Evolutionary conservation across 768 basidiomycete species (phyloP).

Genomic region (Lyophyllum atratum): DNA sequence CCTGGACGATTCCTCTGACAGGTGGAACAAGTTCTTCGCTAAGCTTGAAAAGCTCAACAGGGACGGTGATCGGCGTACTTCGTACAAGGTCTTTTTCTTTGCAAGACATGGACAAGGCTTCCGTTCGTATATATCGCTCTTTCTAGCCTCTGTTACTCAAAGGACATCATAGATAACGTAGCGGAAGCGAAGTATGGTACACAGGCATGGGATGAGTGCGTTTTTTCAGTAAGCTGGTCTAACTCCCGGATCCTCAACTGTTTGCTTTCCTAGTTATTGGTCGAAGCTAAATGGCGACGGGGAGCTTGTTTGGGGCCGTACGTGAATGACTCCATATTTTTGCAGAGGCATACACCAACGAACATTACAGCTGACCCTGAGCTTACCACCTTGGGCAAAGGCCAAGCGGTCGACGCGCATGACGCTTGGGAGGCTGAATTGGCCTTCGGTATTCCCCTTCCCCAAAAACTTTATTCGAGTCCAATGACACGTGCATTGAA

Average conservation of each 20-base stretch:
- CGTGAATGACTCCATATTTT: slow-evolving; percentile 25
- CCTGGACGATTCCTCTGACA: slow-evolving; percentile 44
- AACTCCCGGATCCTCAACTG: neutral
- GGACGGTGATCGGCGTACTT: slow-evolving; percentile 32
- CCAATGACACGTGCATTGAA: slow-evolving; percentile 64
- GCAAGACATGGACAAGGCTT: slow-evolving; percentile 75
- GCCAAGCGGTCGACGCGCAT: slow-evolving; percentile 52
- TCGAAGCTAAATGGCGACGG: slow-evolving; percentile 65
- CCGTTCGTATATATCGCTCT: slow-evolving; percentile 46
- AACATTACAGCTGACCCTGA: slow-evolving; percentile 59
- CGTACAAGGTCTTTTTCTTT: slow-evolving; percentile 67
- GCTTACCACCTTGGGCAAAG: slow-evolving; percentile 58
- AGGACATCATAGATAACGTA: slow-evolving; percentile 59
- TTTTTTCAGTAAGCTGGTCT: neutral
- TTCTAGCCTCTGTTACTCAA: neutral
- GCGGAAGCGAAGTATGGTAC: slow-evolving; percentile 60
- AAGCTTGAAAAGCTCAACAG: slow-evolving; percentile 48
- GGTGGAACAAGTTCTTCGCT: slow-evolving; percentile 50
- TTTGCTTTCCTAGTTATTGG: slow-evolving; percentile 48
- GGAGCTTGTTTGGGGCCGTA: slow-evolving; percentile 75
- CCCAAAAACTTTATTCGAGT: slow-evolving; percentile 60
- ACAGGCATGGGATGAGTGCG: slow-evolving; percentile 63
- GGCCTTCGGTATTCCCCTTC: slow-evolving; percentile 45
- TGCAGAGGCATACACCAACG: neutral
- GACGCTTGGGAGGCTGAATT: slow-evolving; percentile 53